phyloP scores from a whole-genome alignment of 805 yeast genomes.

The Metschnikowia henanensis region DNA sequence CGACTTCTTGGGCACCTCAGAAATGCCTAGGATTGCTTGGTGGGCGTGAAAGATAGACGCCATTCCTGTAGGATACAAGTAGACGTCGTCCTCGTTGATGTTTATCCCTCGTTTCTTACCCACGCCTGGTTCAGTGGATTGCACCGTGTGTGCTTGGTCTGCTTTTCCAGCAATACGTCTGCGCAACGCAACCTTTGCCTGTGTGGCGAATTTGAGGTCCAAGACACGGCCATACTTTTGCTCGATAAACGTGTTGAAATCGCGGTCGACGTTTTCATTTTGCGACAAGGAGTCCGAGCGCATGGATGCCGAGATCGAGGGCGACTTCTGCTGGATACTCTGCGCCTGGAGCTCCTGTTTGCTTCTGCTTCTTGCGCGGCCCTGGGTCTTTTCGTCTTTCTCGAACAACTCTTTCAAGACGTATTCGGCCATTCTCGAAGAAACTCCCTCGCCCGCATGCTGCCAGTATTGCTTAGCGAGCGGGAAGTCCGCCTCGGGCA shows the following conservation, averaged over 20 bases:
- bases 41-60: constrained; percentile 86
- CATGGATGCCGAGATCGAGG: constrained; percentile 31
- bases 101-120: constrained; percentile 27
- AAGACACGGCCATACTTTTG: constrained; percentile 89
- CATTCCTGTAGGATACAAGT: constrained; percentile 90
- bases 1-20: constrained; percentile 48
- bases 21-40: constrained; percentile 42
- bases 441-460: constrained; percentile 95
- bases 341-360: constrained; percentile 39
- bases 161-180: constrained; percentile 73
- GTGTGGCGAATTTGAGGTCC: constrained; percentile 70
- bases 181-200: constrained; percentile 73
- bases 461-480: constrained; percentile 93
- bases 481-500: constrained; percentile 55
- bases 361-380: constrained; percentile 17
- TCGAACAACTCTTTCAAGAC: constrained; percentile 58
- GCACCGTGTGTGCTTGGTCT: constrained; percentile 37
- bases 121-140: constrained; percentile 13
- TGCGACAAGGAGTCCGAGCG: constrained; percentile 22
- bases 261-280: constrained; percentile 44
- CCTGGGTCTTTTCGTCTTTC: constrained; percentile 14
- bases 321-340: constrained; percentile 31
- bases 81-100: constrained; percentile 65
- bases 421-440: constrained; percentile 88
- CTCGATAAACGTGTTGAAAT: constrained; percentile 70